Base-by-base conservation (phyloP, 1,284 basidiomycete genomes). In the Boletus mariae region DNA sequence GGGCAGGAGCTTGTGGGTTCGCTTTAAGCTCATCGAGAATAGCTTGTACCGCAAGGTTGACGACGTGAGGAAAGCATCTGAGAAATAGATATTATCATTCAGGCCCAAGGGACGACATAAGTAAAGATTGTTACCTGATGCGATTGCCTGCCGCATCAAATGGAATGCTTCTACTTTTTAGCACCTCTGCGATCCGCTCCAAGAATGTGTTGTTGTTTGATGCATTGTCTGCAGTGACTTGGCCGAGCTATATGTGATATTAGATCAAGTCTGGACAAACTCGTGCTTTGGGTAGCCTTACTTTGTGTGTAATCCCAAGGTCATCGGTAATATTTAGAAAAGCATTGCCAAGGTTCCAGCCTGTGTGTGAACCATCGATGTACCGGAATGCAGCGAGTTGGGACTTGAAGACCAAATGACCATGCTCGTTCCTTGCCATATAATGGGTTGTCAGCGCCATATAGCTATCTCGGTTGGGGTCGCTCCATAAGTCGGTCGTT, bases 181-280 rank as follows among this genome's bases (percentile, higher is more conserved):
- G n/a, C 15, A 28, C 25, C 1, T 38, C 12, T 5, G 34, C 26
- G 7, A 47, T 47, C 5, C 9, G 4, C 32, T 47, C n/a, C 0
- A 47, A n/a, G 25, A 49, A 29, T 5, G 26, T 49, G 17, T 49
- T 7, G 3, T 49, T 49, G 20, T 49, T 49, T 20, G 47, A 49
- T 41, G 40, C 28, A 20, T 49, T 49, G 29, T 49, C 12, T 12
- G 15, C 17, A 3, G 47, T 49, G 20, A 49, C 32, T 25, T 49
- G 47, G 41, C 37, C 47, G 25, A 49, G 17, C 40, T 49, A 13
- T 13, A 32, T 13, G 12, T 12, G 5, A 11, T 13, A 13, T 32
- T 32, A 32, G 32, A 32, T 26, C 26, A 29, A 29, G 29, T 29
- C 9, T 2, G 12, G 12, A 32, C 1, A 13, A 12, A 13, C 12